Base-by-base conservation (phyloP, 495 filamentous ascomycete genomes). In the Glarea lozoyensis region DNA sequence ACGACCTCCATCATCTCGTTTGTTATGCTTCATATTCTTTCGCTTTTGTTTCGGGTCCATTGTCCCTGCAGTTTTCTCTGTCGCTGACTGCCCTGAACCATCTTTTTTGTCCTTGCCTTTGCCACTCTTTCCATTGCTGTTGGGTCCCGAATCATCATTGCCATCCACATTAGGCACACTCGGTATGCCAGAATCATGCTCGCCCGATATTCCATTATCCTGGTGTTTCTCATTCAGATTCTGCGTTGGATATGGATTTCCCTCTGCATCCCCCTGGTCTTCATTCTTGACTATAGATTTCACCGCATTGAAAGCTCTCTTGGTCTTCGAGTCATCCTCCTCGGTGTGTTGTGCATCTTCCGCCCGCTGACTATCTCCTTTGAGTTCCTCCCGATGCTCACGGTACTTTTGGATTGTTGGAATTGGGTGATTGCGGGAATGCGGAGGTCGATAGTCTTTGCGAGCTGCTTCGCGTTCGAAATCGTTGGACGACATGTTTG, bases 371-470 rank as follows among this genome's bases (percentile, higher is more conserved):
- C 50, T 23, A n/a, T 61, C 46, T n/a, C 49, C 61, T 41, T 67
- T 58, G 15, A 74, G 61, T 43, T 75, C 58, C 31, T 65, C 59
- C 37, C 72, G 69, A 39, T 73, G 70, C 39, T 79, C 64, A n/a
- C 67, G 65, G 52, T 82, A 84, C 3, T 63, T 60, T 52, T 75
- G 66, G n/a, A 83, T 60, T 13, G 77, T 83, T 12, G 79, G 79
- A 19, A 84, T 69, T 0, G 72, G 72, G 49, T 82, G 75, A 39
- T 68, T 66, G 3, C 64, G 58, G 10, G 62, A 72, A 54, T 80
- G 78, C 9, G 75, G 71, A 6, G 66, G 62, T 21, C 61, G 62
- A 42, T 76, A 66, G 16, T 64, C 67, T 33, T 65, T 64, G 15
- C 54, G 56, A 10, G 58, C 48, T n/a, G 61, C 64, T 22, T 72